A percentile compares a stretch with the other conserved stretches of the same genome.
Evolutionary conservation across 345 rosid genomes (phyloP).

Genomic region (Trapa bicornis): DNA sequence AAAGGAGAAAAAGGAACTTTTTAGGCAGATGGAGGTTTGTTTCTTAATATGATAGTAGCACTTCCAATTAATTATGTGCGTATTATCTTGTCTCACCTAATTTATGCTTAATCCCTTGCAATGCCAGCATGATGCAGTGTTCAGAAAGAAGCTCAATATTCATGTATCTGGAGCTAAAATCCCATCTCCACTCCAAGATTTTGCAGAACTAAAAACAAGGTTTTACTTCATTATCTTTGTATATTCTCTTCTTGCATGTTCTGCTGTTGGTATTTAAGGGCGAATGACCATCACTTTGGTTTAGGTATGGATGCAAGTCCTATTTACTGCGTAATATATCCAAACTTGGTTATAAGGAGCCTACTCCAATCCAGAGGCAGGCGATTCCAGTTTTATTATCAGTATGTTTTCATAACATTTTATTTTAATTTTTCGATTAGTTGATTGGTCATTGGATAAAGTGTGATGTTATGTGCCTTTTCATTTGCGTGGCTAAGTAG

Average conservation of each 20-base stretch:
- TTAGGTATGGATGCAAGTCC: constrained; percentile 54
- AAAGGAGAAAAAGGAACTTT: constrained; percentile 39
- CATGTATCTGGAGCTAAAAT: constrained; percentile 70
- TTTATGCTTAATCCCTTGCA: constrained; percentile 5
- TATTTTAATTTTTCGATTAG: neutral
- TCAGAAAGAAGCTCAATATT: constrained; percentile 58
- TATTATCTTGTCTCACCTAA: neutral
- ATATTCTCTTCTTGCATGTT: constrained; percentile 4
- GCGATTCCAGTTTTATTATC: constrained; percentile 79
- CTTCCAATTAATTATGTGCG: neutral
- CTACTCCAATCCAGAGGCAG: constrained; percentile 97
- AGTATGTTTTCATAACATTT: constrained; percentile 37
- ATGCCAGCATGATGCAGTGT: constrained; percentile 51
- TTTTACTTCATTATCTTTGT: constrained; percentile 9
- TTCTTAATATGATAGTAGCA: neutral
- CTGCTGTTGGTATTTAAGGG: neutral
- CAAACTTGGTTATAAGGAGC: constrained; percentile 82
- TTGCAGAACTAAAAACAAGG: constrained; percentile 59
- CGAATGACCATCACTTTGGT: neutral
- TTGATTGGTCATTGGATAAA: neutral
- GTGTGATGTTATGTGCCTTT: neutral
- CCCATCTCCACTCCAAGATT: constrained; percentile 65
- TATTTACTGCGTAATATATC: constrained; percentile 54
- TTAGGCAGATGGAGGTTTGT: constrained; percentile 57
- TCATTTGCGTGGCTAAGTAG: neutral